Evolutionary conservation across 1,284 basidiomycete genomes (phyloP).

Genomic region (Stygiomarasmius scandens): DNA sequence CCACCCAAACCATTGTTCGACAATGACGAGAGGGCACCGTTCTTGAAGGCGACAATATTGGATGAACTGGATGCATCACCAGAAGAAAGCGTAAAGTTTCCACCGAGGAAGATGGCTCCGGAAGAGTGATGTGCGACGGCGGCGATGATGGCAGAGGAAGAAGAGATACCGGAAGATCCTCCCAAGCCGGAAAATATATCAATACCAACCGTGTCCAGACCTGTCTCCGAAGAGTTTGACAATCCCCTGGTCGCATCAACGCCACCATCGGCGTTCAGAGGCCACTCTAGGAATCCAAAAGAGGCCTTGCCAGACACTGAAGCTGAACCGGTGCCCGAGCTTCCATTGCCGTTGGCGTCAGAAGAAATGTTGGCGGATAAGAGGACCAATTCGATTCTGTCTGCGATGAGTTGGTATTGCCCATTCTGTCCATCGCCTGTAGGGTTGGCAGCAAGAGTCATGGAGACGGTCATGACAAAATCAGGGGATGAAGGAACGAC

Average conservation of each 20-base stretch:
- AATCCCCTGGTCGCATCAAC: conserved; percentile 62
- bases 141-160: conserved; percentile 44
- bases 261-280: conserved; percentile 42
- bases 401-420: conserved; percentile 80
- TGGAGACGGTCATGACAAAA: conserved; percentile 77
- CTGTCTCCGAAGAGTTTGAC: conserved; percentile 74
- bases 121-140: conserved; percentile 68
- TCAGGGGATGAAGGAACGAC: conserved; percentile 73
- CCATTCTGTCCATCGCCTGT: conserved; percentile 62
- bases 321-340: conserved; percentile 25
- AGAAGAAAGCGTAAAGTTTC: conserved; percentile 70
- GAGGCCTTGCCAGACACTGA: conserved; percentile 40
- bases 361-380: conserved; percentile 55
- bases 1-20: conserved; percentile 74
- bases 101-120: conserved; percentile 74
- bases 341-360: conserved; percentile 32
- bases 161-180: conserved; percentile 35
- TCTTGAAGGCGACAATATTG: conserved; percentile 78
- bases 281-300: conserved; percentile 85
- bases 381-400: conserved; percentile 74
- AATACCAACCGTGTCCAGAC: conserved; percentile 66
- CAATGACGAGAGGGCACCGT: conserved; percentile 57
- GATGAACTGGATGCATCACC: conserved; percentile 57
- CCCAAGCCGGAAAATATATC: conserved; percentile 60
- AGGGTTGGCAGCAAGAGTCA: conserved; percentile 67